These are phyloP conservation scores for Porogramme epimiltina DNA, from an alignment of 1,284 basidiomycete species.

Conservation along the genomic window DNA sequence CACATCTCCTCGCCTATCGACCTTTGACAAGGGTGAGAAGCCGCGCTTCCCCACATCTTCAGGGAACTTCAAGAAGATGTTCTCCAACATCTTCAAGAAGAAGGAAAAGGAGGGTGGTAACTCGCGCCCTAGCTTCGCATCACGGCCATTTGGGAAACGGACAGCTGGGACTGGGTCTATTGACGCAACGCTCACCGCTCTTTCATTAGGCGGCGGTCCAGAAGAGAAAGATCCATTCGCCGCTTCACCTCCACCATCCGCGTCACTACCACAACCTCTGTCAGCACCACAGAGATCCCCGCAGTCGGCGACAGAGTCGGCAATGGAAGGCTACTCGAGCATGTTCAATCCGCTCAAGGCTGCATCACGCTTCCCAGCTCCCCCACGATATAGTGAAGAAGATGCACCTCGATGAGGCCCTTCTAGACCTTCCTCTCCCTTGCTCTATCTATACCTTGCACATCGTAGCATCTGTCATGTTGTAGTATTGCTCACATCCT, in stretches of 20 bases:
- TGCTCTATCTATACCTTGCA: constrained; percentile 3
- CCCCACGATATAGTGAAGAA: constrained; percentile 14
- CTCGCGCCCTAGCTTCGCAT: not conserved
- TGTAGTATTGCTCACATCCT: constrained; percentile 1
- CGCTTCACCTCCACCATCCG: constrained; percentile 11
- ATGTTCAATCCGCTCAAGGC: constrained; percentile 19
- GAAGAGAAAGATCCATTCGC: constrained; percentile 18
- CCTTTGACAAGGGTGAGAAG: constrained; percentile 19
- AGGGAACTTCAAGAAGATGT: constrained; percentile 23
- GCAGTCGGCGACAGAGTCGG: constrained; percentile 10
- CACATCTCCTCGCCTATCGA: constrained; percentile 14
- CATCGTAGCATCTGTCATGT: not conserved
- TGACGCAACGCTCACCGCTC: constrained; percentile 16
- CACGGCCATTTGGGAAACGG: constrained; percentile 11
- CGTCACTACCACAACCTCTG: constrained; percentile 1
- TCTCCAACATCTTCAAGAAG: constrained; percentile 23
- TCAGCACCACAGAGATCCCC: constrained; percentile 2
- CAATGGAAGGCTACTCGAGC: constrained; percentile 19
- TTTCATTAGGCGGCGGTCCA: constrained; percentile 8
- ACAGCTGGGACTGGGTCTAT: constrained; percentile 13
- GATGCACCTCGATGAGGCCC: not conserved
- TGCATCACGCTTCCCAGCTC: constrained; percentile 14
- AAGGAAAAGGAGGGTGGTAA: constrained; percentile 13
- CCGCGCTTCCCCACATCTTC: constrained; percentile 15
- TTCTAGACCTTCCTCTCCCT: not conserved